Base-by-base conservation (phyloP, 768 basidiomycete species). In the Obba rivulosa region DNA sequence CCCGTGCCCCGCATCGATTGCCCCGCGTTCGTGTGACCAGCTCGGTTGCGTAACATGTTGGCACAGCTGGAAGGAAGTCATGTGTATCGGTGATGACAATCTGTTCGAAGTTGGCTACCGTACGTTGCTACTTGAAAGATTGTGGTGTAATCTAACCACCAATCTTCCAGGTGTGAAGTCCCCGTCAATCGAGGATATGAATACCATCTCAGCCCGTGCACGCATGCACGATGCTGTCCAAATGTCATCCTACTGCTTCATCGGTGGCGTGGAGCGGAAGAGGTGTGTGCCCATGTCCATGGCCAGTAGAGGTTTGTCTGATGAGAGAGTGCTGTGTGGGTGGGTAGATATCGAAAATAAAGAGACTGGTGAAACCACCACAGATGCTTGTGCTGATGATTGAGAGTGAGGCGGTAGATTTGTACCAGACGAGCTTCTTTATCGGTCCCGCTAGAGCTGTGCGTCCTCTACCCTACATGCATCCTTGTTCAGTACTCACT, bases 61-160 rank as follows among this genome's bases (percentile, higher is more conserved):
- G 21, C 43, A 35, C 55, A 85, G 81, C 58, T 67, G 78, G 46
- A 92, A 87, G 59, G 87, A 92, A 60, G 79, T 86, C 34, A 91
- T 97, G 92, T 80, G 84, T 17, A 92, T 99, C 41, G 95, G 95
- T 4, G 85, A 95, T 63, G 83, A 89, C 52, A 97, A 97, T 64
- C 71, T 93, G 50, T 95, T 99, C 59, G 92, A 96, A 69, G 91
- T 96, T 45, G 90, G 88, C 18, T 91, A 86, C 65, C 85, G 95
- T 95, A 60, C 53, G 89, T 34, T 11, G 21, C 18, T 40, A 37
- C 34, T 31, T 35, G 36, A 39, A 16, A 34, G 36, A 52, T 45
- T 22, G 43, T 48, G 14, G 22, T 28, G 34, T 24, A 18, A 11
- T 51, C 4, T 11, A 21, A 31, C 25, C n/a, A n/a, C n/a, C 34